Evolutionary conservation across 2,329 filamentous ascomycete genomes (phyloP).

Genomic region (Cladosporium halotolerans): DNA sequence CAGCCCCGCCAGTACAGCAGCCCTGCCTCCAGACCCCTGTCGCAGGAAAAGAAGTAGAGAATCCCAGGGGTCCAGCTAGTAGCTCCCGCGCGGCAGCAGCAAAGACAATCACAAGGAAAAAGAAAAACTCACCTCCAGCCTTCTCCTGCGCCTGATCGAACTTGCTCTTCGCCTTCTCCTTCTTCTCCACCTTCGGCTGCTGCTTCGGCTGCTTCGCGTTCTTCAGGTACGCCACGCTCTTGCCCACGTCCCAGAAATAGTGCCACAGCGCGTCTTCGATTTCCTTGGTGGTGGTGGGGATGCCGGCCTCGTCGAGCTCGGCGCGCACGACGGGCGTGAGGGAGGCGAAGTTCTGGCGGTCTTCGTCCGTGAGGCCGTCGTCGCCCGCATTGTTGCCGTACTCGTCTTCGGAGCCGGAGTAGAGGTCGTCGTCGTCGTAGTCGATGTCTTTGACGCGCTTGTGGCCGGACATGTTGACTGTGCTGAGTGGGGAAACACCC

Average conservation of each 20-base stretch:
- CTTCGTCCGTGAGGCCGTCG: conserved; percentile 35
- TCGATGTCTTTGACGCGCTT: conserved; percentile 42
- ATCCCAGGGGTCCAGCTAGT: conserved; percentile 1
- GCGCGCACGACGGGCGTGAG: conserved; percentile 30
- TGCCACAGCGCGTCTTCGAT: conserved; percentile 91
- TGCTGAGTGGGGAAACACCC: not conserved
- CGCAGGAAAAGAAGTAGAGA: not conserved
- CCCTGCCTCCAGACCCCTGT: conserved; percentile 3
- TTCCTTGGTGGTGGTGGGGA: conserved; percentile 57
- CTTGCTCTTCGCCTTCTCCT: conserved; percentile 36
- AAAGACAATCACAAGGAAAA: conserved; percentile 1
- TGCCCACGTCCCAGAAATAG: conserved; percentile 89
- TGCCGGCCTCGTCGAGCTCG: conserved; percentile 27
- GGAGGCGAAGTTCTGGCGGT: conserved; percentile 28
- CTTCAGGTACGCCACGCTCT: conserved; percentile 73
- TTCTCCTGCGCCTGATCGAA: conserved; percentile 44
- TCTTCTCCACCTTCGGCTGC: conserved; percentile 26
- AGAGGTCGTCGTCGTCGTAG: conserved; percentile 48
- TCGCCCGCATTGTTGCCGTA: conserved; percentile 37
- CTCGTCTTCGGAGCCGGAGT: conserved; percentile 40
- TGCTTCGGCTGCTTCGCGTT: conserved; percentile 31
- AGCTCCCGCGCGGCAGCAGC: not conserved
- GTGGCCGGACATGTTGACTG: conserved; percentile 30
- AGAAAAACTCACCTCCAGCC: conserved; percentile 39
- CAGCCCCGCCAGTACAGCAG: not conserved